These are phyloP conservation scores for Penicillium samsonianum DNA, from an alignment of 495 filamentous ascomycete genomes.

Conservation along the genomic window DNA sequence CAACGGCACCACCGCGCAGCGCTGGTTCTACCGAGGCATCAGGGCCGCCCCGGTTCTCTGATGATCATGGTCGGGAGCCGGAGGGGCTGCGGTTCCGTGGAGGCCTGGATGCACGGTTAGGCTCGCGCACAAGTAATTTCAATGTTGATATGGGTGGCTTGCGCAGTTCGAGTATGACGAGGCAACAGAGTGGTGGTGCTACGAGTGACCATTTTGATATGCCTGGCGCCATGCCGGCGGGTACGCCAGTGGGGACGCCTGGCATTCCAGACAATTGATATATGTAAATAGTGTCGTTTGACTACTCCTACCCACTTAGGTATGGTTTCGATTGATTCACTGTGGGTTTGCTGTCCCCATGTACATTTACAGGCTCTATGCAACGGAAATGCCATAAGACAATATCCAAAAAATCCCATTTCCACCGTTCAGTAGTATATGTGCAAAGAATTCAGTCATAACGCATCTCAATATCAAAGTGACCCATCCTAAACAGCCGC, in stretches of 20 bases:
- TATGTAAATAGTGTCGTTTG: neutral
- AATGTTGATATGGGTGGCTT: slow-evolving; percentile 41
- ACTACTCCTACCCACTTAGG: neutral
- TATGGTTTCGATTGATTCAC: neutral
- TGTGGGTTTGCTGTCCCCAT: neutral
- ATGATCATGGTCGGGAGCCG: slow-evolving; percentile 25
- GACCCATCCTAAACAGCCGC: slow-evolving; percentile 29
- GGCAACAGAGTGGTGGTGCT: slow-evolving; percentile 35
- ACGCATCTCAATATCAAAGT: slow-evolving; percentile 18
- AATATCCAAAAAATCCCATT: neutral
- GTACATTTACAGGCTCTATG: slow-evolving; percentile 1
- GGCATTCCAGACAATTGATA: slow-evolving; percentile 1
- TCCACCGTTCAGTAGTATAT: slow-evolving; percentile 8
- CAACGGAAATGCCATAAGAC: neutral
- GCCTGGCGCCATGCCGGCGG: slow-evolving; percentile 36
- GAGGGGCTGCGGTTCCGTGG: slow-evolving; percentile 45
- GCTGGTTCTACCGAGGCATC: slow-evolving; percentile 35
- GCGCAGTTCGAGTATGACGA: slow-evolving; percentile 39
- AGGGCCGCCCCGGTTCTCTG: slow-evolving; percentile 26
- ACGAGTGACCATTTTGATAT: slow-evolving; percentile 39
- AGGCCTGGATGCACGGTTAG: slow-evolving; percentile 30
- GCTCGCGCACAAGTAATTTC: slow-evolving; percentile 42
- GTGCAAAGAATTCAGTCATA: slow-evolving; percentile 21
- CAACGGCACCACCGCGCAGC: slow-evolving; percentile 40
- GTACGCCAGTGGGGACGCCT: slow-evolving; percentile 14